These are phyloP conservation scores for Phytophthora ohioensis DNA, from an alignment of 352 stramenopile genomes.

Conservation along the genomic window DNA sequence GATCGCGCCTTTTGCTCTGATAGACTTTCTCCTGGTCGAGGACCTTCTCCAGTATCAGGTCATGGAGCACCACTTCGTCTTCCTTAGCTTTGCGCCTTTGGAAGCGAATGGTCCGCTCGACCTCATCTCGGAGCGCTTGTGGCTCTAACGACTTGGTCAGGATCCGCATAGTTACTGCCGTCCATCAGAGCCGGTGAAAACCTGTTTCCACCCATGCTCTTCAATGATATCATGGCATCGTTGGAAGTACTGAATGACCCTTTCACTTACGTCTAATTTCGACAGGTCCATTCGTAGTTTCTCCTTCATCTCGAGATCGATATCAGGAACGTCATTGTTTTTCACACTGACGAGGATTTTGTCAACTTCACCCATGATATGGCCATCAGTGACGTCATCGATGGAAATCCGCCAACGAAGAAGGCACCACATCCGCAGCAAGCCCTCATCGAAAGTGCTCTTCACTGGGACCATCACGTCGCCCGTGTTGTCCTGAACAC, in stretches of 20 bases:
- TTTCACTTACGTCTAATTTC: neutral
- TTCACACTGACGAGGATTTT: neutral
- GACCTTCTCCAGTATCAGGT: neutral
- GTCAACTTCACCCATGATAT: neutral
- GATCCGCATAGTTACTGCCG: neutral
- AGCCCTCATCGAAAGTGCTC: neutral
- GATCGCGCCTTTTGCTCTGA: neutral
- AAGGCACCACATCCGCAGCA: neutral
- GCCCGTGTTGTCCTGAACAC: neutral
- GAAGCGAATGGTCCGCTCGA: neutral
- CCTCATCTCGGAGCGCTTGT: neutral
- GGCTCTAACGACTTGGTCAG: neutral
- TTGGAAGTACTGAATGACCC: neutral
- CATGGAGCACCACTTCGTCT: neutral
- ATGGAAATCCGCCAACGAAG: neutral
- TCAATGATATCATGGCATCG: neutral
- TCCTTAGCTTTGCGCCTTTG: neutral
- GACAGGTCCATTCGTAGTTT: neutral
- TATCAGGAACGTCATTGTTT: neutral
- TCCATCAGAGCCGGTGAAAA: neutral
- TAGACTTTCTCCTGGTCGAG: neutral
- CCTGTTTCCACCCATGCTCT: neutral
- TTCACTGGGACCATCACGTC: neutral
- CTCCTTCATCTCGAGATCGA: neutral
- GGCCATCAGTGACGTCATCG: neutral